phyloP scores from a whole-genome alignment of 108 stramenopile species.

The Cyclotella cryptica region DNA sequence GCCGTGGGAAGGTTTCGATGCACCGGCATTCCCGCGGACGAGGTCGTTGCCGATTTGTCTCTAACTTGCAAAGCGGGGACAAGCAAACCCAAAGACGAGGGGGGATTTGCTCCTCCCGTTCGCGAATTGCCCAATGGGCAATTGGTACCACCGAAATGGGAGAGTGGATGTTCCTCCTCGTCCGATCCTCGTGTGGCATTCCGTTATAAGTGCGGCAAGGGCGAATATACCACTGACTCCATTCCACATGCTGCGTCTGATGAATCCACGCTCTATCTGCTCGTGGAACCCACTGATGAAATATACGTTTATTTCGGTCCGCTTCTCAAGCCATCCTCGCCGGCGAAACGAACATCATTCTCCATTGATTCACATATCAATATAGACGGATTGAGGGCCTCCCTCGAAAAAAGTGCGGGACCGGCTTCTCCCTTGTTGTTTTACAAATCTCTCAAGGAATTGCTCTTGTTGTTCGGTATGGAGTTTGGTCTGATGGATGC shows the following conservation, averaged over 20 bases:
- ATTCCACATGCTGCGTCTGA: conserved; percentile 11
- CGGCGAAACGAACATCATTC: conserved; percentile 52
- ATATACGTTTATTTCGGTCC: conserved; percentile 40
- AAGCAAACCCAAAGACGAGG: conserved; percentile 1
- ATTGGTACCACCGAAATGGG: conserved; percentile 77
- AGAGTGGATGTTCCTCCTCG: conserved; percentile 18
- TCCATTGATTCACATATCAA: conserved; percentile 68
- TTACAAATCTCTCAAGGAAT: conserved; percentile 63
- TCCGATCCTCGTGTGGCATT: conserved; percentile 29
- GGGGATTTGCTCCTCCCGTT: conserved; percentile 82
- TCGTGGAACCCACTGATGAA: conserved; percentile 12
- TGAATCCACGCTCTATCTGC: conserved; percentile 34
- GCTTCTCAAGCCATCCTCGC: conserved; percentile 7
- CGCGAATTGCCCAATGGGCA: conserved; percentile 66
- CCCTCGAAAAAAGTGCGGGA: conserved; percentile 26
- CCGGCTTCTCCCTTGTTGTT: conserved; percentile 64
- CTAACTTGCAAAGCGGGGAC: conserved; percentile 9
- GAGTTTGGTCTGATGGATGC: conserved; percentile 50
- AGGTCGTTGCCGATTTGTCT: conserved; percentile 21
- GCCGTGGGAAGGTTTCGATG: conserved; percentile 50
- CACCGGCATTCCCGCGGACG: conserved; percentile 63
- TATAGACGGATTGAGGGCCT: conserved; percentile 65
- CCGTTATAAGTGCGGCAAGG: conserved; percentile 42
- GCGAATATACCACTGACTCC: conserved; percentile 15
- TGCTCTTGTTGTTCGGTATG: conserved; percentile 60